Conservation (phyloP, 2,329 filamentous ascomycete genomes). For the Epichloe hybrida region DNA sequence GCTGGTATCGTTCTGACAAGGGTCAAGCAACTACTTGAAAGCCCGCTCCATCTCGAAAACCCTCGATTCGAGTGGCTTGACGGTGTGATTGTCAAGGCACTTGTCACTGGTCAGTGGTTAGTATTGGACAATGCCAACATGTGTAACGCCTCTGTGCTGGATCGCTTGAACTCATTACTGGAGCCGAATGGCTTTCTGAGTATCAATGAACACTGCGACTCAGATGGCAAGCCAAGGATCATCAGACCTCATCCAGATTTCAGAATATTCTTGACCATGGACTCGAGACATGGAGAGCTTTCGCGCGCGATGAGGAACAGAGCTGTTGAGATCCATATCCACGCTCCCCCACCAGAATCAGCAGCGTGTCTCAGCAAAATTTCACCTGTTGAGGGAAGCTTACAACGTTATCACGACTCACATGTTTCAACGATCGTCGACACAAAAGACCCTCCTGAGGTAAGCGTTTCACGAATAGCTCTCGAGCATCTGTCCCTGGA, state of each 20-base stretch:
- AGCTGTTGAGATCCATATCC: slow-evolving; percentile 76
- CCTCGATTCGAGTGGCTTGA: slow-evolving; percentile 94
- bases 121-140: slow-evolving; percentile 95
- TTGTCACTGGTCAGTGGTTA: slow-evolving; percentile 80
- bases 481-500: slow-evolving; percentile 34
- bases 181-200: slow-evolving; percentile 80
- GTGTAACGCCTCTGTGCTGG: slow-evolving; percentile 87
- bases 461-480: slow-evolving; percentile 20
- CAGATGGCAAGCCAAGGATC: slow-evolving; percentile 66
- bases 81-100: slow-evolving; percentile 75
- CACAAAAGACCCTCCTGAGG: slow-evolving; percentile 10
- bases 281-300: slow-evolving; percentile 81
- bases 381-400: slow-evolving; percentile 32
- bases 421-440: slow-evolving; percentile 18
- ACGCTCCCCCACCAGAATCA: slow-evolving; percentile 26
- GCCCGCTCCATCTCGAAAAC: slow-evolving; percentile 46
- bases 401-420: slow-evolving; percentile 33
- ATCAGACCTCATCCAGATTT: slow-evolving; percentile 77
- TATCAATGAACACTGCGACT: slow-evolving; percentile 83
- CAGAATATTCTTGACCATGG: slow-evolving; percentile 85
- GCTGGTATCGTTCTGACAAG: slow-evolving; percentile 35
- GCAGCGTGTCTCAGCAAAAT: slow-evolving; percentile 26
- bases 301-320: slow-evolving; percentile 95
- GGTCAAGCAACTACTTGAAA: slow-evolving; percentile 35
- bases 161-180: slow-evolving; percentile 84